Percentiles rank a stretch among this genome's conserved stretches.
Conservation (phyloP, 164 flowering plant species). For the Berberis vulgaris region DNA sequence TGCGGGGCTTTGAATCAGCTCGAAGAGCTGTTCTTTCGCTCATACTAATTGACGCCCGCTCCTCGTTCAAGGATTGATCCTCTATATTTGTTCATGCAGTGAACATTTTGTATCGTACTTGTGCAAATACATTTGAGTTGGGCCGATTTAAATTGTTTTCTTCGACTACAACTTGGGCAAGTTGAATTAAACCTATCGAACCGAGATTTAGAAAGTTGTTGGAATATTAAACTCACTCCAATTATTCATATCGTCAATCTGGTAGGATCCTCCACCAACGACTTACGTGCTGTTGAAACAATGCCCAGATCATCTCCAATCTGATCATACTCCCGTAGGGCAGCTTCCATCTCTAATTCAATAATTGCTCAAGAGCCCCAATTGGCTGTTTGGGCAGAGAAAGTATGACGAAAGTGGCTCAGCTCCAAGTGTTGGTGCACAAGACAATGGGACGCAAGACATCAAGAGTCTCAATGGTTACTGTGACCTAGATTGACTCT, state of each 20-base stretch:
- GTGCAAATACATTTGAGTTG: no score
- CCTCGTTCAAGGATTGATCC: no score
- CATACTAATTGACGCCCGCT: no score
- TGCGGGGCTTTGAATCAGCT: no score
- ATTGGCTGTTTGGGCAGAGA: constrained; percentile 97
- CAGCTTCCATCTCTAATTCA: constrained; percentile 72
- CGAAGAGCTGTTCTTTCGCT: no score
- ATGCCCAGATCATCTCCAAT: constrained; percentile 77
- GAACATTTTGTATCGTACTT: no score
- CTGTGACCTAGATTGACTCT: constrained; percentile 52
- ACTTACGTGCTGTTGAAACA: constrained; percentile 39
- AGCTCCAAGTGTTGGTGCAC: constrained; percentile 33
- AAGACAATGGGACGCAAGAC: constrained; percentile 26
- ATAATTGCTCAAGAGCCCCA: constrained; percentile 84
- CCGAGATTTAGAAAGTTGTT: no score
- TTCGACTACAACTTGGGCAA: no score
- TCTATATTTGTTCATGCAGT: no score
- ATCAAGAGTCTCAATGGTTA: constrained; percentile 24
- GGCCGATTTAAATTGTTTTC: no score
- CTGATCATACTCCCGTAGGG: constrained; percentile 46
- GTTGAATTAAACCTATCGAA: no score
- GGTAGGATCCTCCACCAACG: constrained; percentile 56
- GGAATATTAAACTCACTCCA: constrained; percentile 26
- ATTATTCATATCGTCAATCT: constrained; percentile 65
- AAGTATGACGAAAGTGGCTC: constrained; percentile 58